Base-by-base conservation (phyloP, 2,329 filamentous ascomycete genomes). In the Myriosclerotinia scirpicola region DNA sequence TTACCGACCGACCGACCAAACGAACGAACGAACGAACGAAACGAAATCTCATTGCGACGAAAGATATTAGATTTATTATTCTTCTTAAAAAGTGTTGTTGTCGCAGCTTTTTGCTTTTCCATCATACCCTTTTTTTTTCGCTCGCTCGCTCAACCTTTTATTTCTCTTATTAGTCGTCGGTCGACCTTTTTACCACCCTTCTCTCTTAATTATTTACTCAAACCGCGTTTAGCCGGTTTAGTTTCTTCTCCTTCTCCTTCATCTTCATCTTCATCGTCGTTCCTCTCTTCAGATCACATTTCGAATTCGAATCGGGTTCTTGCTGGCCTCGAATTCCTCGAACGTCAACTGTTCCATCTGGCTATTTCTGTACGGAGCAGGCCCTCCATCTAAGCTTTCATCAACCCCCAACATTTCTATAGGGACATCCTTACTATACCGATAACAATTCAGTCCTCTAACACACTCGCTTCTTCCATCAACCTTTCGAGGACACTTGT, bases 271-370 rank as follows among this genome's bases (percentile, higher is more conserved):
- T 6, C 3, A 3, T 22, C 34, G 15, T n/a, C 26, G 22, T 30
- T 17, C 22, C 17, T 40, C 42, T 38, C 36, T 34, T 22, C 42
- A 17, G 22, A 44, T 26, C 30, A 38, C 30, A 54, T 62, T 30
- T 54, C 14, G 20, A 44, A 22, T 48, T 66, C 53, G 22, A 53
- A 44, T 67, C 71, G 73, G 75, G 74, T 75, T 75, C 73, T 71
- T 72, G 75, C 74, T 76, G 74, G 73, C 68, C 75, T 75, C 75
- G 74, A 75, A 74, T 74, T 73, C 46, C 73, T 76, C 73, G 73
- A 73, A 75, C 75, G 71, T 69, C 71, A 70, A 73, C 72, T 70
- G 73, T 75, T 75, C 71, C 74, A 75, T 73, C 72, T 72, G 69
- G 54, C 54, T 71, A 72, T 72, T 71, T 74, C 66, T 73, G 68